Evolutionary conservation across 2,329 filamentous ascomycete species (phyloP), one percentile per base, ranked within the genome.

Genomic region (Xylaria sp.): DNA sequence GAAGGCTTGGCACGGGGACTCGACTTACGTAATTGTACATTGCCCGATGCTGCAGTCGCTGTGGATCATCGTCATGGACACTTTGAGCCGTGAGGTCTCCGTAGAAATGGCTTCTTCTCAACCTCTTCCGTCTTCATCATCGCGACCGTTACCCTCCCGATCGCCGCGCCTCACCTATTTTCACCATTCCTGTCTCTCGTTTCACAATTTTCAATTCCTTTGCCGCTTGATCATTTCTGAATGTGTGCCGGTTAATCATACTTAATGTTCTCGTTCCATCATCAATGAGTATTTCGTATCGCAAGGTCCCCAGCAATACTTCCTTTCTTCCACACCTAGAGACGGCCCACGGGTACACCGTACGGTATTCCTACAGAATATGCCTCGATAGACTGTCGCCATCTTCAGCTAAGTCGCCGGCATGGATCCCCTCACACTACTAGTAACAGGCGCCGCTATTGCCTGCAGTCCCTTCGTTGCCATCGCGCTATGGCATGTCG

Each of bases 401-500:
- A n/a, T 5, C 49, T 35, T 5, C 30, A 16, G 30, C 49, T 51
- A 8, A 35, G 13, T 54, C 56, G 53, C 64, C 62, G 53, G 51
- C 51, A 72, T 71, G 70, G 67, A 65, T 67, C 51, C 65, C 65
- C 46, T 59, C 11, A 63, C 65, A 30, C 48, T 69, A 23, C 57
- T 64, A 51, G 63, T 67, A 57, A 71, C 71, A 44, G 65, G 64
- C 47, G 52, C 68, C 42, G 70, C 63, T 42, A 54, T 72, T 58
- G 65, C 62, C n/a, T 67, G 60, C 57, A 70, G 65, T n/a, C 70
- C 71, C 19, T 67, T 73, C 39, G 61, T 61, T 19, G 60, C 65
- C 35, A 63, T 71, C 37, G 52, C 70, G 16, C 54, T 67, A n/a
- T 72, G 70, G 70, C 68, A 70, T 52, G 54, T 73, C 48, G 58